Evolutionary conservation across 1,139 yeast genomes (phyloP), one percentile per base, ranked within the genome.

Genomic region (Protomyces inouyei): DNA sequence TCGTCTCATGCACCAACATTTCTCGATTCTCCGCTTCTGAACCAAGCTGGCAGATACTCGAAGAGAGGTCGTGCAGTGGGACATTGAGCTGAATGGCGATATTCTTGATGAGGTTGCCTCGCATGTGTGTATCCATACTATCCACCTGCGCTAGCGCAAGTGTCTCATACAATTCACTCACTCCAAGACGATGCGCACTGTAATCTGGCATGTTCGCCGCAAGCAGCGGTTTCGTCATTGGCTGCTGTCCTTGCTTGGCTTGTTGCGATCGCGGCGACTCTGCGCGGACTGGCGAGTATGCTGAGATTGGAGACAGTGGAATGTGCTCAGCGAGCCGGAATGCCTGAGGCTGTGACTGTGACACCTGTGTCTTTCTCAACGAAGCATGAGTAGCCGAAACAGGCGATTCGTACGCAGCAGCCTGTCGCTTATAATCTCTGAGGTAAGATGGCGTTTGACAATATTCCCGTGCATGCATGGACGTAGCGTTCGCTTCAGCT

Each of bases 31-130:
- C 51, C 3, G 32, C 46, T 23, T 45, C 57, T 12, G 52, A 23
- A 3, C 67, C 61, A 2, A 61, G 46, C 8, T 40, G 57, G 8
- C 59, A 53, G 55, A 66, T 57, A 16, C 64, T 43, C 21, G 37
- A 18, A 1, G 68, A 57, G 12, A 66, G 56, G 2, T 45, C 37
- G 25, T 56, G 60, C n/a, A 52, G 56, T n/a, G 68, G 68, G 21
- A 65, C 65, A 61, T 56, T 64, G 35, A 66, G 55, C 52, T 66
- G 68, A 16, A 66, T 52, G 37, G 66, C 54, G 25, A 65, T 63
- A 23, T 66, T 60, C 64, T 66, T 66, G 36, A 66, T 43, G 60
- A 66, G 59, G 35, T 66, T 66, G 21, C 55, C 66, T 16, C 61
- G 57, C 45, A 51, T 65, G 25, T 60, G 54, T 9, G 38, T 43